Percentiles rank a stretch among this genome's conserved stretches.
phyloP scores from a whole-genome alignment of 352 stramenopile species.

The Phytophthora multivora region DNA sequence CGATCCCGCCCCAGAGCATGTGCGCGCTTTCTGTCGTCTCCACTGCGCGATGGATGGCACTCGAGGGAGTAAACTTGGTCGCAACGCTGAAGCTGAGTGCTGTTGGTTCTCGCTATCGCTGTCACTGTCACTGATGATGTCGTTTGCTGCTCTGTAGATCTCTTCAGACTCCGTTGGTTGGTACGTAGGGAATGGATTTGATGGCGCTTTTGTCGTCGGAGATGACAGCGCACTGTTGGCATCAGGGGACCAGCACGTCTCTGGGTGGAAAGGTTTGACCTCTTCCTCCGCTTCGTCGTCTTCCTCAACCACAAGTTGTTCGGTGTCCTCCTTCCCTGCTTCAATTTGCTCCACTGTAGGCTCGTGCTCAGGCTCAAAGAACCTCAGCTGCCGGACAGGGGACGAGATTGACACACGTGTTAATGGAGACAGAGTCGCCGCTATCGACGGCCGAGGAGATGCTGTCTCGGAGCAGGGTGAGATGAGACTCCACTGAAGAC shows the following conservation, averaged over 20 bases:
- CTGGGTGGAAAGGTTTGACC: constrained; percentile 12
- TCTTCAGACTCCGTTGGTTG: constrained; percentile 5
- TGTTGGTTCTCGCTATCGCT: constrained; percentile 15
- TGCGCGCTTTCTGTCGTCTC: constrained; percentile 47
- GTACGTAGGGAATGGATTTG: constrained; percentile 24
- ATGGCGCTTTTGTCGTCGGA: not conserved
- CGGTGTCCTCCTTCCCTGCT: not conserved
- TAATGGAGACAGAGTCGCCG: constrained; percentile 19
- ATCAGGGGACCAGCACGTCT: constrained; percentile 29
- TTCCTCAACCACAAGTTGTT: constrained; percentile 14
- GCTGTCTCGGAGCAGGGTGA: constrained; percentile 52
- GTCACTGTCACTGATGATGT: constrained; percentile 18
- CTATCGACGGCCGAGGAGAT: constrained; percentile 11
- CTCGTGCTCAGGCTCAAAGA: constrained; percentile 33
- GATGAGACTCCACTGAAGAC: constrained; percentile 51
- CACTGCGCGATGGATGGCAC: constrained; percentile 24
- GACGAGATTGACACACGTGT: constrained; percentile 27
- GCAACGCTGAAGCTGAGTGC: constrained; percentile 1
- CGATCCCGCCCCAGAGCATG: constrained; percentile 41
- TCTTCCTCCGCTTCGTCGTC: constrained; percentile 18
- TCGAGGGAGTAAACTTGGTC: constrained; percentile 24
- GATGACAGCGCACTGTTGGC: constrained; percentile 17
- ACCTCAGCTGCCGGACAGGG: constrained; percentile 15
- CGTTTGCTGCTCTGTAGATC: not conserved
- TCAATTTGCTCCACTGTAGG: constrained; percentile 10